Base-by-base conservation (phyloP, 2,329 filamentous ascomycete genomes). In the Cadophora luteo-olivacea region DNA sequence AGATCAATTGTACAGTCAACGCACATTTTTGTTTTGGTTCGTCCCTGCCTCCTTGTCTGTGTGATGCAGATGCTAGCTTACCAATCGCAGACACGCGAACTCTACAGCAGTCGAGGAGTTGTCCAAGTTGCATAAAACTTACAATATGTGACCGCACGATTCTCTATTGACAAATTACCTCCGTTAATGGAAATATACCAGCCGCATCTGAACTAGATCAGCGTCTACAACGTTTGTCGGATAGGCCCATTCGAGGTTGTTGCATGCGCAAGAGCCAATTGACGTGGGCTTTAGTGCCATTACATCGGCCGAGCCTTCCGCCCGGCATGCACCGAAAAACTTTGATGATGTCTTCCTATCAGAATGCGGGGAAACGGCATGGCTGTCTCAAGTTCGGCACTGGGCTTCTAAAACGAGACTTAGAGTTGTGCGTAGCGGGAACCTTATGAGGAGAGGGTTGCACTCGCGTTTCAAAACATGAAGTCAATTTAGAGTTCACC, bases 391-490 rank as follows among this genome's bases (percentile, higher is more conserved):
- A 3, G 3, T 29, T 29, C 11, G 51, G 51, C 24, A 25, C 24
- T 29, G 12, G 24, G 41, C 12, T 14, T 54, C 51, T 29, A 54
- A 54, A 25, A 29, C 22, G 24, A 29, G 51, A 54, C 8, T 16
- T 54, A 25, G 51, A 54, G 25, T 54, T 54, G 12, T 38, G 14
- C 51, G 16, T 22, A 11, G 54, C 29, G 19, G 7, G 4, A 57
- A 57, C 16, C 32, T 25, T 58, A 16, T 38, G 19, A 8, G 33
- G 9, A 58, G 32, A n/a, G 16, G 24, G 55, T 58, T 24, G 11
- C 55, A 58, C 33, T n/a, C 19, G 19, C 33, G 55, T 58, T 58
- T 58, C 32, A 58, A 41, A 58, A 25, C 33, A 58, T 38, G 41
- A 24, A 58, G 55, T 24, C 7, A 14, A 24, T 33, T 55, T 33